Evolutionary conservation across 2,329 filamentous ascomycete species (phyloP).

Genomic region (Ampelomyces quisqualis): DNA sequence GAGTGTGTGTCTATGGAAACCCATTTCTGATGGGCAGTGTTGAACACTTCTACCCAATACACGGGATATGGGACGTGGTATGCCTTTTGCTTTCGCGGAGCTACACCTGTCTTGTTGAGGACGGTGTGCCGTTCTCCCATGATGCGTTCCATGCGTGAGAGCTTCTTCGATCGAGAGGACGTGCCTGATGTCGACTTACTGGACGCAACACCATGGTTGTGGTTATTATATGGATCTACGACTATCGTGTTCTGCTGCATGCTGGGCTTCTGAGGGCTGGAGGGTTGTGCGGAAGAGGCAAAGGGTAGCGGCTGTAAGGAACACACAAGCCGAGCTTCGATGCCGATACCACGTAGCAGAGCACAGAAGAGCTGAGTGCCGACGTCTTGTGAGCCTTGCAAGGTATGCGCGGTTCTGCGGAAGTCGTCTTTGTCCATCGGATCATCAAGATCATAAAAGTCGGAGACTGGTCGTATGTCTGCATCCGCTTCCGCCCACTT

Average conservation of each 20-base stretch:
- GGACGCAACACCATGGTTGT: constrained; percentile 12
- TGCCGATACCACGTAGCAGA: constrained; percentile 75
- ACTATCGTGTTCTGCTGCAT: constrained; percentile 25
- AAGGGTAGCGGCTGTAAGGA: constrained; percentile 84
- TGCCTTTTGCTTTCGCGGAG: constrained; percentile 50
- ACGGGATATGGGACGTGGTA: constrained; percentile 76
- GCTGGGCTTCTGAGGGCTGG: constrained; percentile 29
- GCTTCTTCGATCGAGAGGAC: constrained; percentile 30
- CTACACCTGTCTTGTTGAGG: constrained; percentile 24
- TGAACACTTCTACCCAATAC: constrained; percentile 93
- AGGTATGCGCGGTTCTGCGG: constrained; percentile 62
- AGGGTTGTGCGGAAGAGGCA: constrained; percentile 44
- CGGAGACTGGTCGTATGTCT: constrained; percentile 52
- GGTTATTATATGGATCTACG: constrained; percentile 37
- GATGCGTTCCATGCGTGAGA: constrained; percentile 36
- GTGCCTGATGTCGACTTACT: constrained; percentile 21
- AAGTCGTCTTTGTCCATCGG: constrained; percentile 74
- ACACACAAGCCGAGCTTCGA: constrained; percentile 81
- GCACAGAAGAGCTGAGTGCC: constrained; percentile 91
- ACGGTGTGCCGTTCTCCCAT: constrained; percentile 33
- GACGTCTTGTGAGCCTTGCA: constrained; percentile 83
- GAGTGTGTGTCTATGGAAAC: constrained; percentile 82
- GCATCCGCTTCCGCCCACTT: constrained; percentile 72
- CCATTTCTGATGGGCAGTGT: constrained; percentile 87
- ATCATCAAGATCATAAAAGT: constrained; percentile 64